A percentile compares a stretch with the other conserved stretches of the same genome.
These are phyloP conservation scores for Globisporangium takayamanum DNA, from an alignment of 352 stramenopile species.

Conservation along the genomic window DNA sequence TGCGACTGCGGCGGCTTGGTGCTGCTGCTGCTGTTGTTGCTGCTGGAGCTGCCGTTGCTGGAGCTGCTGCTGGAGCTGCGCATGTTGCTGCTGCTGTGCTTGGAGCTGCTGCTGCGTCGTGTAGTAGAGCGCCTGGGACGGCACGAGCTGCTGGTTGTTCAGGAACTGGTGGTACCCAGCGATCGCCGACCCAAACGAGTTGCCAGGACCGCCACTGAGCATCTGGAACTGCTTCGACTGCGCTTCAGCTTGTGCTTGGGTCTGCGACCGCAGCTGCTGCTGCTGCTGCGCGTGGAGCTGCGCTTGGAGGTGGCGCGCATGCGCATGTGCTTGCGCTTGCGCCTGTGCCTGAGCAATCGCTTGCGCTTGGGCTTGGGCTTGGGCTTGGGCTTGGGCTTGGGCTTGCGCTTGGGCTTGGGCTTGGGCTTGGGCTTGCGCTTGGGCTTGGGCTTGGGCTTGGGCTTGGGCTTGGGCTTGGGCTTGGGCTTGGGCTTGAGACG, in stretches of 20 bases:
- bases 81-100: slow-evolving; percentile 20
- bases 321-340: slow-evolving; percentile 7
- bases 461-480: too few relatives aligned
- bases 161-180: slow-evolving; percentile 53
- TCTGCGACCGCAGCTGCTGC: slow-evolving; percentile 25
- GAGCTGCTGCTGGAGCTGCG: slow-evolving; percentile 24
- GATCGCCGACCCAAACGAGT: slow-evolving; percentile 39
- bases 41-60: slow-evolving; percentile 35
- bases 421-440: slow-evolving; percentile 46
- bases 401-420: slow-evolving; percentile 43
- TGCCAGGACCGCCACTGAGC: slow-evolving; percentile 26
- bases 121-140: slow-evolving; percentile 57
- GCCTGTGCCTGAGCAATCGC: slow-evolving; percentile 26
- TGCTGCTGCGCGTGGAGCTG: slow-evolving; percentile 34
- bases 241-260: slow-evolving; percentile 16
- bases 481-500: slow-evolving; percentile 32
- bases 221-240: slow-evolving; percentile 67
- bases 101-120: slow-evolving; percentile 36
- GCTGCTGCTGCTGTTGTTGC: slow-evolving; percentile 26
- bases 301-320: slow-evolving; percentile 24
- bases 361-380: slow-evolving; percentile 45
- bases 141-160: slow-evolving; percentile 54
- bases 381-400: slow-evolving; percentile 40
- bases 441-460: too few relatives aligned
- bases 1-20: slow-evolving; percentile 28